Percentiles rank a stretch among this genome's conserved stretches.
phyloP scores from a whole-genome alignment of 176 grass and related monocot species.

The Carex kokanica region DNA sequence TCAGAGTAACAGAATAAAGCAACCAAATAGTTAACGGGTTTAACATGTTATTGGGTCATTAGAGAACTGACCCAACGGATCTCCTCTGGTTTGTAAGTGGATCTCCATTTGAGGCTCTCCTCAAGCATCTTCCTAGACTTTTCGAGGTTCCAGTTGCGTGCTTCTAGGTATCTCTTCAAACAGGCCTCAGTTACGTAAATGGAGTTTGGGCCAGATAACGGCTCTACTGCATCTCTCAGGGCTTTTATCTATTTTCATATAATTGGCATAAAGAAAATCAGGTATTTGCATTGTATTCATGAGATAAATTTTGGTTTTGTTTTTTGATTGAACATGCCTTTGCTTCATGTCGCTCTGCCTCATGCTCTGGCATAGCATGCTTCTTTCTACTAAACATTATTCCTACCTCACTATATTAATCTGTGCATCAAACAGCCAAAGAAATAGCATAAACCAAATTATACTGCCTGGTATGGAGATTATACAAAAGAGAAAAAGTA shows the following conservation, averaged over 20 bases:
- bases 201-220: slow-evolving; percentile 35
- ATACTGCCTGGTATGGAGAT: too few relatives aligned
- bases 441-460: slow-evolving; percentile 5
- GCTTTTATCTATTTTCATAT: slow-evolving; percentile 50
- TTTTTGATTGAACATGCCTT: slow-evolving; percentile 40
- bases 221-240: slow-evolving; percentile 53
- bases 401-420: slow-evolving; percentile 22
- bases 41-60: slow-evolving; percentile 4
- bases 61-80: slow-evolving; percentile 62
- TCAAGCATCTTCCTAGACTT: slow-evolving; percentile 82
- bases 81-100: slow-evolving; percentile 60
- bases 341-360: slow-evolving; percentile 37
- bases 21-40: neutral
- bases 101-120: slow-evolving; percentile 82
- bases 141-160: slow-evolving; percentile 59
- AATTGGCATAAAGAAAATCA: slow-evolving; percentile 23
- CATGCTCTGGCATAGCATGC: slow-evolving; percentile 35
- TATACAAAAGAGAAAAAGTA: neutral
- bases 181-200: slow-evolving; percentile 57
- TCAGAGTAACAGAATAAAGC: neutral
- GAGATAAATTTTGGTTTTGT: neutral
- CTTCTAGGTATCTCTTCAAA: slow-evolving; percentile 70
- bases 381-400: slow-evolving; percentile 72
- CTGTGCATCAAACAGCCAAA: neutral
- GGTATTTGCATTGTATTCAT: neutral